Evolutionary conservation across 768 basidiomycete genomes (phyloP).

Genomic region (Boletus barrowsii): DNA sequence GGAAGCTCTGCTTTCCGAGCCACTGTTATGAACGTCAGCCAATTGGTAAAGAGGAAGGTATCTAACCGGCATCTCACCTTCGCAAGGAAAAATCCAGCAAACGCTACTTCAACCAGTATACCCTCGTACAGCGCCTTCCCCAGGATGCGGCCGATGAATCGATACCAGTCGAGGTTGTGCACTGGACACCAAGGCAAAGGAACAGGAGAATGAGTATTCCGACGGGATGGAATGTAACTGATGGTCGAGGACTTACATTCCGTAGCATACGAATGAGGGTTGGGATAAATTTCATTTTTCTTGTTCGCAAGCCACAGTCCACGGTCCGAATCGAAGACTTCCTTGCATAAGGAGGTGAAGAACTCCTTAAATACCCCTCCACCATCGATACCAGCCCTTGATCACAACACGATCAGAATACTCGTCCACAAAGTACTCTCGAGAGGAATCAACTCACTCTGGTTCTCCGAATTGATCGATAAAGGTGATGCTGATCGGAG

Average conservation of each 20-base stretch:
- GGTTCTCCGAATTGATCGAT: constrained; percentile 84
- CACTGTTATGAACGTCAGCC: constrained; percentile 48
- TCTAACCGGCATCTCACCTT: constrained; percentile 48
- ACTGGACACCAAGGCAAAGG: constrained; percentile 37
- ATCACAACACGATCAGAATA: constrained; percentile 1
- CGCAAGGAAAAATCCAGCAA: constrained; percentile 92
- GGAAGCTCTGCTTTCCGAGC: constrained; percentile 87
- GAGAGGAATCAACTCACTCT: constrained; percentile 54
- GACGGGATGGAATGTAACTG: not conserved
- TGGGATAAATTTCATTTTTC: constrained; percentile 94
- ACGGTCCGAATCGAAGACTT: constrained; percentile 92
- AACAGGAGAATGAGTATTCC: not conserved
- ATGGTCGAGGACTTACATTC: constrained; percentile 55
- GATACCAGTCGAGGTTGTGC: constrained; percentile 88
- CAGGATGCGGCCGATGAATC: constrained; percentile 88
- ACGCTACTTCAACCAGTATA: constrained; percentile 90
- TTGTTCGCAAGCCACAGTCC: constrained; percentile 91
- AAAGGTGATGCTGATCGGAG: constrained; percentile 85
- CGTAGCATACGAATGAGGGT: constrained; percentile 87
- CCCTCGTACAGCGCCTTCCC: constrained; percentile 98
- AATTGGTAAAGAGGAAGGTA: not conserved
- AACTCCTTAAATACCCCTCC: constrained; percentile 99
- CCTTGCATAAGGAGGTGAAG: constrained; percentile 86
- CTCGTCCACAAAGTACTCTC: not conserved
- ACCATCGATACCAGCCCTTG: constrained; percentile 88